Evolutionary conservation across 352 stramenopile genomes (phyloP).

Genomic region (Pythium brachiatum): DNA sequence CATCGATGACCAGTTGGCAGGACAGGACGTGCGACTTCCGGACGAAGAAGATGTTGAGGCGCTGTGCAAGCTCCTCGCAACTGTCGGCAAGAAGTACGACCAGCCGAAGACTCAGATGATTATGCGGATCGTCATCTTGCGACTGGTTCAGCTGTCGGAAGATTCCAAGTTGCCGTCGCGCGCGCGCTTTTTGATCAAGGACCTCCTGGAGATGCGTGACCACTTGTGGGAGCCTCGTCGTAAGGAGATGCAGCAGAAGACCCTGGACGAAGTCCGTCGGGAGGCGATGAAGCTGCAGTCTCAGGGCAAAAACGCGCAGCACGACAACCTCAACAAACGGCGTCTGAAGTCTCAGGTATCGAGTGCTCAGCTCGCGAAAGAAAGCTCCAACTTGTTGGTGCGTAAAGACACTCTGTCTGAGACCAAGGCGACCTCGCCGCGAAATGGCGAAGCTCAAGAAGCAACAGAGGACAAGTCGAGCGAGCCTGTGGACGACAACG

Average conservation of each 20-base stretch:
- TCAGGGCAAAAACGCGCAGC: slow-evolving; percentile 86
- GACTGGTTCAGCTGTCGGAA: slow-evolving; percentile 80
- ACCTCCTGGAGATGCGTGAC: slow-evolving; percentile 81
- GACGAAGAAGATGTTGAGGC: slow-evolving; percentile 85
- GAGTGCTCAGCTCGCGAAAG: slow-evolving; percentile 73
- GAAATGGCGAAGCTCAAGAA: background rate
- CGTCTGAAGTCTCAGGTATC: slow-evolving; percentile 78
- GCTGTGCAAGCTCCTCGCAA: slow-evolving; percentile 84
- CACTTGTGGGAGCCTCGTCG: slow-evolving; percentile 85
- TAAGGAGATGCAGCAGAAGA: slow-evolving; percentile 88
- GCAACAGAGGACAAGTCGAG: background rate
- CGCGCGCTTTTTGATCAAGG: slow-evolving; percentile 78
- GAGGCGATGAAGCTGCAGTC: slow-evolving; percentile 82
- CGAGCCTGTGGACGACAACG: slow-evolving; percentile 5
- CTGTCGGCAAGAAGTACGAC: slow-evolving; percentile 86
- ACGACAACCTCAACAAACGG: slow-evolving; percentile 71
- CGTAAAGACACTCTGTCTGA: slow-evolving; percentile 33
- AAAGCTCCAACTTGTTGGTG: slow-evolving; percentile 78
- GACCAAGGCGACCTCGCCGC: background rate
- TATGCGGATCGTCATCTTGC: slow-evolving; percentile 86
- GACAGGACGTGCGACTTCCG: slow-evolving; percentile 69
- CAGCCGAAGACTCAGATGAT: slow-evolving; percentile 67
- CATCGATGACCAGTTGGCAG: slow-evolving; percentile 42
- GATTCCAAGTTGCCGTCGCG: slow-evolving; percentile 69
- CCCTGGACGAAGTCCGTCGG: slow-evolving; percentile 75